Percentiles rank a stretch among this genome's conserved stretches.
Evolutionary conservation across 169 alveolate species (phyloP).

Genomic region (Cystoisospora suis): DNA sequence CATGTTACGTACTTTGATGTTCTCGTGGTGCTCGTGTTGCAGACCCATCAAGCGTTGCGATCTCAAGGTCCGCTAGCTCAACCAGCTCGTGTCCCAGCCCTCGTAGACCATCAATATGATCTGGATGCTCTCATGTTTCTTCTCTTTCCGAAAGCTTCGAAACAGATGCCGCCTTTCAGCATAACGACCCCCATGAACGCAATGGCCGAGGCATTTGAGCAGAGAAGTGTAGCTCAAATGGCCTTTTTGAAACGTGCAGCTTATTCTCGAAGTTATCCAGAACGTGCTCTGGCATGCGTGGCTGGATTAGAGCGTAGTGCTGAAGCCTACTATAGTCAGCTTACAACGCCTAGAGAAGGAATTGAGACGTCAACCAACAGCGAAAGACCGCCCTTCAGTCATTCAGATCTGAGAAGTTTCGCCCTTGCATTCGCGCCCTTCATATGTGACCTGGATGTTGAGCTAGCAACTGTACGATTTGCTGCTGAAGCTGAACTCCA

Average conservation of each 20-base stretch:
- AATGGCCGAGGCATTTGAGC: not conserved
- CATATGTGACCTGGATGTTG: not conserved
- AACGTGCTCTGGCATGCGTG: not conserved
- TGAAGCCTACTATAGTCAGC: not conserved
- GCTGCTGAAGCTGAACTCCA: slow-evolving; percentile 5
- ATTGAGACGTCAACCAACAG: not conserved
- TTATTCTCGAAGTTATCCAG: not conserved
- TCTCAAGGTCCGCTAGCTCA: slow-evolving; percentile 26
- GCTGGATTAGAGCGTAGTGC: not conserved
- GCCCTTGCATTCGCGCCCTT: not conserved
- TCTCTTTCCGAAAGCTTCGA: not conserved
- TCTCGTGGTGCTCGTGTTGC: too few relatives aligned
- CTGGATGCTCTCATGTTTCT: not conserved
- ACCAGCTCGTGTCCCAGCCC: not conserved
- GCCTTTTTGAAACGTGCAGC: slow-evolving; percentile 7
- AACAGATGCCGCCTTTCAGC: not conserved
- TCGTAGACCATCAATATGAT: not conserved
- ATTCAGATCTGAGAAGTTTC: not conserved
- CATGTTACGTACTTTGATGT: too few relatives aligned
- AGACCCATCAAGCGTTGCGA: not conserved
- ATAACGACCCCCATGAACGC: not conserved
- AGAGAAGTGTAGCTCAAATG: not conserved
- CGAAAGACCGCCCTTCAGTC: not conserved
- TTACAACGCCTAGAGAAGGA: not conserved
- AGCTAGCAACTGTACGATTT: not conserved